Evolutionary conservation across 108 stramenopile species (phyloP).

Genomic region (Skeletonema grethae): DNA sequence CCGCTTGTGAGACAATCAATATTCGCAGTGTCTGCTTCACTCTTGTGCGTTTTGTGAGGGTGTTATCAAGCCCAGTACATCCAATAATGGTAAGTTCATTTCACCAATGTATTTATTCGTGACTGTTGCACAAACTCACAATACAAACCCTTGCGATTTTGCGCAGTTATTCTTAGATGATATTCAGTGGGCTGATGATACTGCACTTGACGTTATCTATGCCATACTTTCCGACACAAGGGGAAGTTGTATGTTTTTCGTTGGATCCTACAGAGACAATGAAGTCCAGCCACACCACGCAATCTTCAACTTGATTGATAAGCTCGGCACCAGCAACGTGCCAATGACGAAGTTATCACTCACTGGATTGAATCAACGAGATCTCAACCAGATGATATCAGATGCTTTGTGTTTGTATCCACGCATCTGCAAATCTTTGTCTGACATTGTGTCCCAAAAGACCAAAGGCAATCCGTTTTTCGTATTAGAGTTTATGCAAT

Average conservation of each 20-base stretch:
- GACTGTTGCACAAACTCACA: neutral
- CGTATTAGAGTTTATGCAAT: constrained; percentile 23
- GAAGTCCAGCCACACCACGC: constrained; percentile 20
- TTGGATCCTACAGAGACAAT: constrained; percentile 39
- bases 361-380: constrained; percentile 19
- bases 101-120: neutral
- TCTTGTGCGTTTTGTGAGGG: constrained; percentile 28
- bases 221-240: constrained; percentile 24
- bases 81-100: constrained; percentile 17
- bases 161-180: constrained; percentile 48
- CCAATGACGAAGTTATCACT: constrained; percentile 18
- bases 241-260: constrained; percentile 40
- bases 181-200: constrained; percentile 44
- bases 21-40: constrained; percentile 22
- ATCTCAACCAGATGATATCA: constrained; percentile 42
- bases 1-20: constrained; percentile 11
- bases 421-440: constrained; percentile 27
- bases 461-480: constrained; percentile 44
- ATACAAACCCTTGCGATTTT: neutral
- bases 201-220: constrained; percentile 22
- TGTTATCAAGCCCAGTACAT: constrained; percentile 17
- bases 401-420: constrained; percentile 37
- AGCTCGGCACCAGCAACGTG: constrained; percentile 9
- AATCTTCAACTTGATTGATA: constrained; percentile 15
- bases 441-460: constrained; percentile 23